Percentiles rank a stretch among this genome's conserved stretches.
phyloP scores from a whole-genome alignment of 331 rosid genomes.

The Stylosanthes scabra region DNA sequence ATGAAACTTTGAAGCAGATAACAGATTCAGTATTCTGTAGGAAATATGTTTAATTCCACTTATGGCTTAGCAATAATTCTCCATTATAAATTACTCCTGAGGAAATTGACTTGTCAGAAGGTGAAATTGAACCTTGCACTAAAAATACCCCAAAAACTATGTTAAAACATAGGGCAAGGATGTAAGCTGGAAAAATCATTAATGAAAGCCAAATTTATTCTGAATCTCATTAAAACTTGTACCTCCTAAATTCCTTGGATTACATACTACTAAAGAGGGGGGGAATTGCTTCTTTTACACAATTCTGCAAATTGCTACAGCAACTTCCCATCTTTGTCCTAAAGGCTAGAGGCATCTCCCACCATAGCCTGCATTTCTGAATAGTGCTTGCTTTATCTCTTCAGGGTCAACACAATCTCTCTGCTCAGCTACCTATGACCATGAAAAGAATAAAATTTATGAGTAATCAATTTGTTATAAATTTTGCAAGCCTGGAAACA shows the following conservation, averaged over 20 bases:
- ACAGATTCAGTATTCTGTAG: slow-evolving; percentile 9
- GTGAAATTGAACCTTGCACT: slow-evolving; percentile 23
- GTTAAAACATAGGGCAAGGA: slow-evolving; percentile 36
- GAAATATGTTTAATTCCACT: slow-evolving; percentile 16
- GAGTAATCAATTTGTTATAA: background rate
- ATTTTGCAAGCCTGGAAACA: background rate
- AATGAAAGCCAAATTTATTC: slow-evolving; percentile 44
- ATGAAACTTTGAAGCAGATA: slow-evolving; percentile 13
- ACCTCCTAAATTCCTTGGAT: slow-evolving; percentile 40
- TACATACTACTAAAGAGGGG: slow-evolving; percentile 29
- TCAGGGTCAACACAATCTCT: slow-evolving; percentile 52
- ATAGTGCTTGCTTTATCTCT: slow-evolving; percentile 73
- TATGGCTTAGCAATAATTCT: slow-evolving; percentile 29
- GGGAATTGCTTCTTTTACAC: slow-evolving; percentile 42
- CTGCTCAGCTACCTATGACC: slow-evolving; percentile 60
- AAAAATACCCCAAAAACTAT: slow-evolving; percentile 23
- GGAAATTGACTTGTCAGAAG: slow-evolving; percentile 1
- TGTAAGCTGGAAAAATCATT: slow-evolving; percentile 42
- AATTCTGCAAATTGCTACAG: slow-evolving; percentile 1
- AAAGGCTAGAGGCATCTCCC: slow-evolving; percentile 73
- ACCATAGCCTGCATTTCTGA: slow-evolving; percentile 89
- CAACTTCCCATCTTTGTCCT: slow-evolving; percentile 42
- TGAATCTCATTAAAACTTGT: slow-evolving; percentile 42
- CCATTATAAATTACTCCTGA: slow-evolving; percentile 21
- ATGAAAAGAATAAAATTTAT: slow-evolving; percentile 29